These are phyloP conservation scores for Mucor racemosus DNA, from an alignment of 371 early-diverging fungal species.

Conservation along the genomic window DNA sequence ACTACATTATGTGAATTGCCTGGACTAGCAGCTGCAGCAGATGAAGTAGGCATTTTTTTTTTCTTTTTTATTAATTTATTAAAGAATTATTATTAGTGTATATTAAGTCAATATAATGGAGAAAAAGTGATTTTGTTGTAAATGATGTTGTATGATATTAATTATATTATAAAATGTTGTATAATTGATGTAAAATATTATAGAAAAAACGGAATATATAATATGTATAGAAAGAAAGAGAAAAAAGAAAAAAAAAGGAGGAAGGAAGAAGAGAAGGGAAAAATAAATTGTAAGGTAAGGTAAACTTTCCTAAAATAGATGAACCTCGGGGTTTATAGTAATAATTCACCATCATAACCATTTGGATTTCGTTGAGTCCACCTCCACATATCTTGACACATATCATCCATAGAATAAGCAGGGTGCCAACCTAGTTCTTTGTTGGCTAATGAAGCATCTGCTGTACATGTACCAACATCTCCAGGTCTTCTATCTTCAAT, in stretches of 20 bases:
- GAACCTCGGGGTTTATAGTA: conserved; percentile 13
- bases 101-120: neutral
- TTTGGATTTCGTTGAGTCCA: conserved; percentile 80
- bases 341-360: conserved; percentile 57
- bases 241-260: conserved; percentile 2
- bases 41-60: conserved; percentile 25
- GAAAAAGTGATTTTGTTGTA: neutral
- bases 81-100: neutral
- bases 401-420: conserved; percentile 70
- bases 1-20: conserved; percentile 63
- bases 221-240: neutral
- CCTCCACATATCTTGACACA: conserved; percentile 90
- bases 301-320: conserved; percentile 17
- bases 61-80: conserved; percentile 4
- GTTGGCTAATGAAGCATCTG: conserved; percentile 75
- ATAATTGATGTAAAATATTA: conserved; percentile 10
- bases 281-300: conserved; percentile 8
- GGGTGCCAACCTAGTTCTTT: conserved; percentile 81
- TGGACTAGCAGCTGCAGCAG: conserved; percentile 30
- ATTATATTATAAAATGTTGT: neutral
- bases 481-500: conserved; percentile 76
- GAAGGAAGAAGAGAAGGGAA: conserved; percentile 4
- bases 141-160: neutral
- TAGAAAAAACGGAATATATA: conserved; percentile 3
- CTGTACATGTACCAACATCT: conserved; percentile 83